Conservation (phyloP, 2,329 filamentous ascomycete species). For the Ophiognomonia clavigignenti-juglandacearum region DNA sequence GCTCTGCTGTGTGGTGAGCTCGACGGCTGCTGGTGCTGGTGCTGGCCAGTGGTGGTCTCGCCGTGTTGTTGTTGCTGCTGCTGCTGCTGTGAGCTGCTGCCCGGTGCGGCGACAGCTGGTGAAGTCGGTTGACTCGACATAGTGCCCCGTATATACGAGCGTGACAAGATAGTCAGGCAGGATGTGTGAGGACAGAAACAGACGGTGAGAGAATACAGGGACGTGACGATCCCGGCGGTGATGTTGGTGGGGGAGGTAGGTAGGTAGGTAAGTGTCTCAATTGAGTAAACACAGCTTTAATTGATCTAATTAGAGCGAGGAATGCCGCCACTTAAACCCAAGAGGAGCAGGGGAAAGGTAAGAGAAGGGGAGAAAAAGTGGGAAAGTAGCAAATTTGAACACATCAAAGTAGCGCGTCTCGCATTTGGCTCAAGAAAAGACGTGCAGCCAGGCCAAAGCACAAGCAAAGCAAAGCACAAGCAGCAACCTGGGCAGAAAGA, state of each 20-base stretch:
- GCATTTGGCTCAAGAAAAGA: too few species aligned
- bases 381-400: slow-evolving; percentile 11
- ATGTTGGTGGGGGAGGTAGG: background rate
- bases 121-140: slow-evolving; percentile 16
- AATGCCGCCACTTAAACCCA: slow-evolving; percentile 3
- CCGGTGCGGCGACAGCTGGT: slow-evolving; percentile 4
- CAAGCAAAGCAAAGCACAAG: background rate
- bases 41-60: background rate
- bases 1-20: slow-evolving; percentile 14
- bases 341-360: slow-evolving; percentile 2
- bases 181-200: background rate
- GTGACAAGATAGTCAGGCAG: too few species aligned
- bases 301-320: slow-evolving; percentile 3
- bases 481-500: too few species aligned
- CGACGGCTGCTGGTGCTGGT: background rate
- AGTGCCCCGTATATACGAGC: too few species aligned
- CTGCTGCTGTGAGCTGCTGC: slow-evolving; percentile 10
- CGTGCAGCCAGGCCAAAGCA: too few species aligned
- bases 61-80: background rate
- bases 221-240: too few species aligned
- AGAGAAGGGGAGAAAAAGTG: background rate
- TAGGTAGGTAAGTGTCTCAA: background rate
- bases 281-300: slow-evolving; percentile 4
- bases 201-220: background rate
- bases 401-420: slow-evolving; percentile 7